Base-by-base conservation (phyloP, 192 early-diverging fungal species). In the Umbelopsis isabellina region DNA sequence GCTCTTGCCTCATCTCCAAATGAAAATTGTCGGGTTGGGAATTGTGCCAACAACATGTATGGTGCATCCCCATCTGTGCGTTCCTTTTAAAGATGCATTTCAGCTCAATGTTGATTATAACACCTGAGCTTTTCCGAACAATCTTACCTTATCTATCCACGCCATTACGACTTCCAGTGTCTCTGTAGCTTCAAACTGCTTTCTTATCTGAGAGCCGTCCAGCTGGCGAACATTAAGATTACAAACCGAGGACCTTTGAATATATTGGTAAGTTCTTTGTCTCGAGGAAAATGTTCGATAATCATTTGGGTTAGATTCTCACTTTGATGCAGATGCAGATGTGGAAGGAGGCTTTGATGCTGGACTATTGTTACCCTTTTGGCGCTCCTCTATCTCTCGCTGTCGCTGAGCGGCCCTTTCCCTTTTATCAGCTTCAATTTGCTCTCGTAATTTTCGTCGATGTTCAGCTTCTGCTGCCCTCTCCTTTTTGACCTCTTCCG, bases 21-120 rank as follows among this genome's bases (percentile, higher is more conserved):
- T 25, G 67, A 69, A 51, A 80, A 80, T 15, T 72, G 69, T 27
- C 79, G 51, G 11, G 66, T 70, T 0, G 79, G 79, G 53, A 80
- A 80, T 30, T 75, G 72, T 21, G 74, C 58, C 8, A 73, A 52
- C 7, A 80, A 48, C 49, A 66, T 80, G 30, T 71, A 80, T 8
- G 75, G 69, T 22, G 48, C 49, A 20, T 73, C 75, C 0, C 72
- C 74, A 41, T 80, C 79, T 35, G 72, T 80, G 11, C 79, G 67
- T 45, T 80, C 55, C 71, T n/a, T n/a, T n/a, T 78, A 65, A 45
- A 47, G 3, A 21, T 46, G 4, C 9, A 11, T 33, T 13, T 33
- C 8, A 55, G 15, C 3, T 10, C 7, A 25, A 1, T 6, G 21
- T 21, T 55, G 10, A 55, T 21, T 10, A 2, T 11, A 48, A 48